Evolutionary conservation across 2,329 filamentous ascomycete species (phyloP), one percentile per base, ranked within the genome.

Genomic region (Coniochaeta ligniaria): DNA sequence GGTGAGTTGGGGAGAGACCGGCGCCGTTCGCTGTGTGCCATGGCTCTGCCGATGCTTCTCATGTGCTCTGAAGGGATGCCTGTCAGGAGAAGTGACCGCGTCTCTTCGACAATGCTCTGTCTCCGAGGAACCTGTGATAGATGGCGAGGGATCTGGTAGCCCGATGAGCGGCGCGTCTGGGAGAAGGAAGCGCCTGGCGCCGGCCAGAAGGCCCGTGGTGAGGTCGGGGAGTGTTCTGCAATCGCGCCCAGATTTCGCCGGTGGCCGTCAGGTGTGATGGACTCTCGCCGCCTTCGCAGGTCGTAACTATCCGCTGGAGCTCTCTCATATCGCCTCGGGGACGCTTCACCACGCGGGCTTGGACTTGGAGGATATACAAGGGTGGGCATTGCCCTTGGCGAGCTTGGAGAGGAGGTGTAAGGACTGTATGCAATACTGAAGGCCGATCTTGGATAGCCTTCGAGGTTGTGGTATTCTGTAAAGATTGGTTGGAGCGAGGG

Each of bases 241-340:
- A 71, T 68, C 5, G 73, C 67, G 8, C 67, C 66, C 1, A 72
- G 64, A 6, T 61, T 65, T 24, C 61, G 64, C 33, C 28, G 47
- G 6, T 60, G 57, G 17, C 43, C 60, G 3, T 61, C 62, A 3
- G 59, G 59, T 43, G 52, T 61, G 8, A 56, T 60, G 61, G 62
- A 43, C 43, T 67, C 59, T 64, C 63, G 64, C 6, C 66, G 67
- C 9, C 63, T 63, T 58, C 65, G 68, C 57, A 67, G 67, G 35
- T 74, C 71, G 6, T 75, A 64, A 31, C 70, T 71, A 38, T 73
- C 71, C 12, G 75, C 65, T 61, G 76, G 64, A 6, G 70, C 69
- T 45, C 70, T 69, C 60, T 76, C 73, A 56, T 75, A 74, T 56
- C 68, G 69, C 55, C 71, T 71, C 70, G 75, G 73, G 8, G 66